These are phyloP conservation scores for Vitis hybrid DNA, from an alignment of 177 flowering plant species.

Conservation along the genomic window DNA sequence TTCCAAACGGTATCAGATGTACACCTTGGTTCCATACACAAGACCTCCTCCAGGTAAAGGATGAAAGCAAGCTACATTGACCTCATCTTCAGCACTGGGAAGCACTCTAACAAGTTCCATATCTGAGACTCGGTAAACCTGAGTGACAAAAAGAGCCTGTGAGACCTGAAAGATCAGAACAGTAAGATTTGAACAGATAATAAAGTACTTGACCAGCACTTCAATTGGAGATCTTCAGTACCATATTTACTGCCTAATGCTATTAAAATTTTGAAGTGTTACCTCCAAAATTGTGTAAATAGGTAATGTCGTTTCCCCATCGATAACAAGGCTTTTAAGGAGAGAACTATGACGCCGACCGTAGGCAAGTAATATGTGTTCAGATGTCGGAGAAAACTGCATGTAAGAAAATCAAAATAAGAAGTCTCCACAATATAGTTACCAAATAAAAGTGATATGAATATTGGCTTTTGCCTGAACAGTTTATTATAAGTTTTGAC, in stretches of 20 bases:
- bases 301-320: constrained; percentile 80
- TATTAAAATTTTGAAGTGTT: neutral
- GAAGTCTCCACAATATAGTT: neutral
- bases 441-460: neutral
- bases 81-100: constrained; percentile 99
- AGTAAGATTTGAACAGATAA: neutral
- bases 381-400: constrained; percentile 99
- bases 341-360: constrained; percentile 98
- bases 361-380: constrained; percentile 90
- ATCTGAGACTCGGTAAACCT: constrained; percentile 97
- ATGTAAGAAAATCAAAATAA: constrained; percentile 16
- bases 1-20: neutral
- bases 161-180: neutral
- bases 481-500: too few species aligned
- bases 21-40: constrained; percentile 97
- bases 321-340: constrained; percentile 85
- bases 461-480: too few species aligned
- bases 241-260: neutral
- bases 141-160: constrained; percentile 10
- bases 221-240: neutral
- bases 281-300: constrained; percentile 95
- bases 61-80: constrained; percentile 99
- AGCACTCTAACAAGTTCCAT: constrained; percentile 98
- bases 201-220: neutral
- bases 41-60: constrained; percentile 93